Evolutionary conservation across 2,329 filamentous ascomycete genomes (phyloP), one percentile per base, ranked within the genome.

Genomic region (Tolypocladium tropicale): DNA sequence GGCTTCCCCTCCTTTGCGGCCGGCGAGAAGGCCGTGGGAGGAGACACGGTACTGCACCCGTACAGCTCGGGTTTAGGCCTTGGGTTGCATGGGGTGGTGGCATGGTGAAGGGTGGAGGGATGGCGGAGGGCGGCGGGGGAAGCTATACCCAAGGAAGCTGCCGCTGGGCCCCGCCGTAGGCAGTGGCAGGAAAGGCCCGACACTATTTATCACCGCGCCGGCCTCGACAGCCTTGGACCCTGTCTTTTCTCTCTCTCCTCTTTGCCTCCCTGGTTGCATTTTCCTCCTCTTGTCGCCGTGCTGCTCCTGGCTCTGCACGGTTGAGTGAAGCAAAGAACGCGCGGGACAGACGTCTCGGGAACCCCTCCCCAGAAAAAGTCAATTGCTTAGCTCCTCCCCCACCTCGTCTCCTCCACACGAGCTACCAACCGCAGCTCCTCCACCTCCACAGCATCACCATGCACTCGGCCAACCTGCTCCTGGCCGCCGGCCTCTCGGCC

Each of bases 381-480:
- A 48, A 49, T 18, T n/a, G 37, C 54, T 52, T 34, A n/a, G n/a
- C n/a, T n/a, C n/a, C 53, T 48, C 46, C 23, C 43, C 43, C 43
- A 16, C 43, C 28, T 18, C 43, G 21, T n/a, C n/a, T n/a, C n/a
- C n/a, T n/a, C n/a, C n/a, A n/a, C n/a, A n/a, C n/a, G n/a, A n/a
- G n/a, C n/a, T n/a, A n/a, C n/a, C n/a, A n/a, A n/a, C 43, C 43
- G 30, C 41, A 28, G 7, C n/a, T 23, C 46, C 39, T 51, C 3
- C n/a, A 6, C 16, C 18, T 25, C 12, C 18, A 30, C 25, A 3
- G 10, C 53, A 10, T n/a, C 51, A 53, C 52, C 53, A 76, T 77
- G 75, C 70, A 66, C 55, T 62, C 71, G n/a, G n/a, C n/a, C 62
- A 75, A 74, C 58, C 64, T 71, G 28, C 58, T 76, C 56, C 63